Evolutionary conservation across 179 eudicot species (phyloP), one percentile per base, ranked within the genome.

Genomic region (Sideroxylon spinosum): DNA sequence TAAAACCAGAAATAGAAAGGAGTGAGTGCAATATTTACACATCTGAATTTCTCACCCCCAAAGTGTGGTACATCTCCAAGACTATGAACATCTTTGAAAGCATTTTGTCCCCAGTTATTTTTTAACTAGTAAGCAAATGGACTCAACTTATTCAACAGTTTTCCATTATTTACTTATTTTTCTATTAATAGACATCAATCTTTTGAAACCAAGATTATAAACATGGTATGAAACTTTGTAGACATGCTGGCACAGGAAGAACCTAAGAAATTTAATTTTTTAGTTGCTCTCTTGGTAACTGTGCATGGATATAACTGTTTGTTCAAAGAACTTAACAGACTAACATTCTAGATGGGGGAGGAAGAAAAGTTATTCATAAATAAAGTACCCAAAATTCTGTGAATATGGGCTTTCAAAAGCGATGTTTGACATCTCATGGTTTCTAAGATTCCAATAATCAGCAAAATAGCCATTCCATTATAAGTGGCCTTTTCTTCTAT

Each of bases 311-410:
- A 28, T 17, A 73, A 65, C 32, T 46, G 26, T 53, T 71, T 25
- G 20, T n/a, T 70, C 64, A 77, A 73, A 60, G n/a, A 57, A 44
- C 61, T 59, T 16, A 76, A 55, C 28, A 22, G 23, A 80, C 59
- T 68, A 22, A 60, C 37, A 29, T 9, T 62, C 66, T 9, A 37
- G 10, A 60, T 67, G 13, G 53, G 46, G 60, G 55, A 65, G 37
- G 55, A 75, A 67, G 17, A 23, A 13, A 28, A 61, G 48, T 20
- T 44, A 28, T 50, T 78, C 73, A 46, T 37, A 59, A 53, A 65
- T 46, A 74, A 79, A 75, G 20, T 82, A 93, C 97, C 95, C 86
- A 60, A 48, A 75, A 60, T 79, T 82, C 74, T 62, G 79, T 55
- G 78, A 44, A 75, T 71, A 56, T 66, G 74, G 79, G 78, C 71